Evolutionary conservation across 2,329 filamentous ascomycete genomes (phyloP).

Genomic region (Tolypocladium ovalisporum): DNA sequence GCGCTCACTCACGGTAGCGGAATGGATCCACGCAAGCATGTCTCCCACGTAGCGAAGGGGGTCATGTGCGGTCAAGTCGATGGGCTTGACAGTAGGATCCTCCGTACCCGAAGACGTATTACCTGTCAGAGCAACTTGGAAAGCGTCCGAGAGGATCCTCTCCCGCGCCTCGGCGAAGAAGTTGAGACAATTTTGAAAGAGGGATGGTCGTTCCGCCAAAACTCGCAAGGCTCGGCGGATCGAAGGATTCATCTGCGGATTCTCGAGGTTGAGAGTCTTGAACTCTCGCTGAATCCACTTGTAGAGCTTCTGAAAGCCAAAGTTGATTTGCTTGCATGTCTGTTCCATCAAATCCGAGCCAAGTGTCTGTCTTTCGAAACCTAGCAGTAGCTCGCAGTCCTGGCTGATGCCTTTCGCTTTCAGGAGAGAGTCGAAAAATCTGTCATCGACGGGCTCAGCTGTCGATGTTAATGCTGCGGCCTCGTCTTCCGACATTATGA

Average conservation of each 20-base stretch:
- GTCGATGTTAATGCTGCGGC: constrained; percentile 63
- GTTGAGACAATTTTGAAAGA: constrained; percentile 90
- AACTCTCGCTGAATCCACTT: constrained; percentile 93
- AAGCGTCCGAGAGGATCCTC: constrained; percentile 75
- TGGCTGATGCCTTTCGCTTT: constrained; percentile 79
- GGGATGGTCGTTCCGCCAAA: constrained; percentile 74
- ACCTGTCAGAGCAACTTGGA: constrained; percentile 80
- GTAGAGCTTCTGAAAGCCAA: constrained; percentile 90
- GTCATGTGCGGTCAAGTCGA: constrained; percentile 88
- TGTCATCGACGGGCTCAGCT: constrained; percentile 72
- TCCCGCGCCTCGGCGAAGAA: constrained; percentile 88
- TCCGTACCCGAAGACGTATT: constrained; percentile 44
- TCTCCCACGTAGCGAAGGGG: constrained; percentile 86
- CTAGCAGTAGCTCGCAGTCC: constrained; percentile 81
- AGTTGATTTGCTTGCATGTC: constrained; percentile 75
- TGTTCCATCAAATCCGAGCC: constrained; percentile 88
- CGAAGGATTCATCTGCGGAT: constrained; percentile 78
- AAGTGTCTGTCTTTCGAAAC: constrained; percentile 78
- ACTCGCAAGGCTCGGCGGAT: constrained; percentile 78
- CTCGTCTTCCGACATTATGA: constrained; percentile 75
- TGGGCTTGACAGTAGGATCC: constrained; percentile 66
- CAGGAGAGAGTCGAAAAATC: constrained; percentile 67
- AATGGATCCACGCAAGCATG: constrained; percentile 96
- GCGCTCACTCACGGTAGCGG: constrained; percentile 83
- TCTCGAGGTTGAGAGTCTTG: constrained; percentile 84